phyloP scores from a whole-genome alignment of 2,329 filamentous ascomycete species.

The Aspergillus aculeatus region DNA sequence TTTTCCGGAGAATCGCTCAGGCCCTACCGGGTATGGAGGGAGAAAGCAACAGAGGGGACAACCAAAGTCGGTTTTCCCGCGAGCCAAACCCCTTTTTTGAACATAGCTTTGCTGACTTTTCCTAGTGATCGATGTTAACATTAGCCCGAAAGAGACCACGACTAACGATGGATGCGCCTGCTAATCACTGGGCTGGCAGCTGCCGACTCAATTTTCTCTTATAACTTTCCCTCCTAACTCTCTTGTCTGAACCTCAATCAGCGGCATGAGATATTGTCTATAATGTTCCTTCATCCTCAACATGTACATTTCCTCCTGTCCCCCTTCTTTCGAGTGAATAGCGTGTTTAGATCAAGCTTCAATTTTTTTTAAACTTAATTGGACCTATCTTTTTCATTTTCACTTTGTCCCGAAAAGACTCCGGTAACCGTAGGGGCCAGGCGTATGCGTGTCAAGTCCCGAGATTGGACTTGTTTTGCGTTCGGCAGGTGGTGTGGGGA shows the following conservation, averaged over 20 bases:
- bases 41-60: slow-evolving; percentile 72
- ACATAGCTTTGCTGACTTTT: slow-evolving; percentile 24
- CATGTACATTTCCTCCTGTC: slow-evolving; percentile 38
- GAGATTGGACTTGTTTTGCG: background rate
- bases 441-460: too few species aligned
- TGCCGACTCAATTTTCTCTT: slow-evolving; percentile 14
- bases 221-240: slow-evolving; percentile 7
- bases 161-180: slow-evolving; percentile 73
- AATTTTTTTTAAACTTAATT: slow-evolving; percentile 7
- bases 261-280: slow-evolving; percentile 32
- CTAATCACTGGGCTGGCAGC: slow-evolving; percentile 35
- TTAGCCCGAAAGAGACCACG: slow-evolving; percentile 65
- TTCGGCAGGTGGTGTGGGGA: background rate
- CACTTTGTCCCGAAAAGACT: background rate
- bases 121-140: slow-evolving; percentile 92
- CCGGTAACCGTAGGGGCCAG: too few species aligned
- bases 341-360: slow-evolving; percentile 29
- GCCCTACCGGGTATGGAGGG: slow-evolving; percentile 97
- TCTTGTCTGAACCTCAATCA: slow-evolving; percentile 24
- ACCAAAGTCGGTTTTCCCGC: slow-evolving; percentile 66
- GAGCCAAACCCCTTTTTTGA: background rate
- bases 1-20: slow-evolving; percentile 98
- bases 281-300: slow-evolving; percentile 37
- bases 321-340: slow-evolving; percentile 30
- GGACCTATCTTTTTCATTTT: background rate